phyloP scores from a whole-genome alignment of 1,284 basidiomycete species.

The Rhodotorula mucilaginosa region DNA sequence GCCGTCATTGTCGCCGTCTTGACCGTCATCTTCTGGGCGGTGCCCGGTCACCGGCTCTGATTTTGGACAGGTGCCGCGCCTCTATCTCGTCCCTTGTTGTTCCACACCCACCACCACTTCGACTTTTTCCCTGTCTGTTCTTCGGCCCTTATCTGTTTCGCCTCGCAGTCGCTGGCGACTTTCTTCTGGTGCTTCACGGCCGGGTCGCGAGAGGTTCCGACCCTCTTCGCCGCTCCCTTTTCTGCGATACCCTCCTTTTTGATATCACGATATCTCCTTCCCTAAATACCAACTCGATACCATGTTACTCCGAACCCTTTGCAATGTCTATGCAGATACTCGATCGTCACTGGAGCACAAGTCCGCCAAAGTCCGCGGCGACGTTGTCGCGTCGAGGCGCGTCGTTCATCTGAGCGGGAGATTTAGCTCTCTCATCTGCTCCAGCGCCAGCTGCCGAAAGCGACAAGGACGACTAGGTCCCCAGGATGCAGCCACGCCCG shows the following conservation, averaged over 20 bases:
- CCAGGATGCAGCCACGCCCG: neutral
- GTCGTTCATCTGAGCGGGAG: too few species aligned
- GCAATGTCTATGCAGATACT: neutral
- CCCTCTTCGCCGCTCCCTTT: neutral
- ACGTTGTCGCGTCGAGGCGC: too few species aligned
- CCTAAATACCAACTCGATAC: neutral
- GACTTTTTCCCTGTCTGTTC: neutral
- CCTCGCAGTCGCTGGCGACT: neutral
- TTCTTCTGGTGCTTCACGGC: too few species aligned
- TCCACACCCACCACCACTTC: neutral
- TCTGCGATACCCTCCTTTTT: neutral
- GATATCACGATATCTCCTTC: neutral
- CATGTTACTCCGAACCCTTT: neutral
- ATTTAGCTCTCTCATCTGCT: neutral
- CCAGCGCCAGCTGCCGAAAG: neutral
- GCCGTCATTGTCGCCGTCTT: slow-evolving; percentile 67
- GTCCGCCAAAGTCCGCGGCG: too few species aligned
- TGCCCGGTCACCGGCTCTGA: slow-evolving; percentile 79
- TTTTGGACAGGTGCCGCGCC: neutral
- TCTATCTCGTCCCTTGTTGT: neutral
- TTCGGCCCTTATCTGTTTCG: neutral
- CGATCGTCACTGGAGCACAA: too few species aligned
- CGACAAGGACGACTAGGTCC: neutral
- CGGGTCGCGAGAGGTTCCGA: neutral
- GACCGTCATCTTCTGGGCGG: slow-evolving; percentile 84